Percentiles rank a stretch among this genome's conserved stretches.
phyloP scores from a whole-genome alignment of 2,329 filamentous ascomycete genomes.

The Exophiala alcalophila region DNA sequence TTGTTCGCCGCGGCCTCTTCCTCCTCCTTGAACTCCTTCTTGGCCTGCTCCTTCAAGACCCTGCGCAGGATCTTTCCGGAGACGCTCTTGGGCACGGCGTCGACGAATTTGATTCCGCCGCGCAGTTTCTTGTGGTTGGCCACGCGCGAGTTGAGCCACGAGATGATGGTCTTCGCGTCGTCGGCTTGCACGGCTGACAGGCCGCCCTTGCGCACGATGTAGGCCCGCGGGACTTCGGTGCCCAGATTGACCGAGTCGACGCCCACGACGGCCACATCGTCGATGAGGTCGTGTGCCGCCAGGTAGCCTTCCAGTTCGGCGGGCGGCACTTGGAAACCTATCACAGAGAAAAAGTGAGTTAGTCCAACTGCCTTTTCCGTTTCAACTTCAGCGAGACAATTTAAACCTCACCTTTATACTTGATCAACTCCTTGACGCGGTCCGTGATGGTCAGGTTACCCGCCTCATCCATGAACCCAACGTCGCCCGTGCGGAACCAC shows the following conservation, averaged over 20 bases:
- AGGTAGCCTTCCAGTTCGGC: conserved; percentile 50
- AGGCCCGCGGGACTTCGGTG: conserved; percentile 45
- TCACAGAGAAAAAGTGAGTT: background rate
- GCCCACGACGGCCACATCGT: conserved; percentile 49
- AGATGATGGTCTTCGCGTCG: conserved; percentile 33
- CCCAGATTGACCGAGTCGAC: conserved; percentile 34
- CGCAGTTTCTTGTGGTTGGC: conserved; percentile 38
- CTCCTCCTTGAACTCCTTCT: conserved; percentile 28
- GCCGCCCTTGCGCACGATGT: conserved; percentile 37
- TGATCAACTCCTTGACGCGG: conserved; percentile 63
- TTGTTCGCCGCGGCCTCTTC: conserved; percentile 29
- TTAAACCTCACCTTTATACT: conserved; percentile 41
- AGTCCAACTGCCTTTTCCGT: background rate
- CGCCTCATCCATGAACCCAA: conserved; percentile 66
- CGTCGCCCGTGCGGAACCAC: conserved; percentile 88
- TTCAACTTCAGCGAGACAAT: background rate
- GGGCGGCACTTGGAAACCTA: conserved; percentile 48
- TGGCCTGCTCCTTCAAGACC: conserved; percentile 36
- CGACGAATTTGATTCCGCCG: conserved; percentile 39
- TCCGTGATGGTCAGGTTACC: conserved; percentile 93
- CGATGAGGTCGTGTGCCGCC: conserved; percentile 40
- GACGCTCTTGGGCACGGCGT: conserved; percentile 40
- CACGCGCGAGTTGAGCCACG: conserved; percentile 33
- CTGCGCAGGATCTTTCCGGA: conserved; percentile 40
- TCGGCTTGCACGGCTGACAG: conserved; percentile 57